These are phyloP conservation scores for Globomyces sp. DNA, from an alignment of 371 early-diverging fungal genomes.

Conservation along the genomic window DNA sequence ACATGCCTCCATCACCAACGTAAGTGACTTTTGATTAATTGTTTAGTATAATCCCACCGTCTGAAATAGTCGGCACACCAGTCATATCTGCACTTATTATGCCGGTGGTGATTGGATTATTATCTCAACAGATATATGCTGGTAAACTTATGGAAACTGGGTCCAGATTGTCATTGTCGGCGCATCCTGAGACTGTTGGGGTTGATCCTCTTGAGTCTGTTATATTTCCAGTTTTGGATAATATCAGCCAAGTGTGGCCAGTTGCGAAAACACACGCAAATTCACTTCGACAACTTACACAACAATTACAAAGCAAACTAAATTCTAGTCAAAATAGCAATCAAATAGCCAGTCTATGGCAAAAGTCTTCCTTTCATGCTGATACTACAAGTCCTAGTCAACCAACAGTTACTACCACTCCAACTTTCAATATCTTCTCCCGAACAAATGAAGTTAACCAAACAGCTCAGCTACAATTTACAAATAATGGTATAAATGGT, in stretches of 20 bases:
- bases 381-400: too few relatives aligned
- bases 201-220: slow-evolving; percentile 13
- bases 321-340: too few relatives aligned
- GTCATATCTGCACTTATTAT: slow-evolving; percentile 13
- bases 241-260: slow-evolving; percentile 15
- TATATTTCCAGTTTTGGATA: slow-evolving; percentile 16
- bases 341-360: too few relatives aligned
- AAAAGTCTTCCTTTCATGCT: too few relatives aligned
- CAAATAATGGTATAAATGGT: too few relatives aligned
- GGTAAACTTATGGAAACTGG: neutral
- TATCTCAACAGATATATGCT: slow-evolving; percentile 5
- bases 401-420: too few relatives aligned
- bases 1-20: slow-evolving; percentile 14
- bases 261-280: neutral
- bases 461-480: too few relatives aligned
- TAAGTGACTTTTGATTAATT: neutral
- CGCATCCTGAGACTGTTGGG: neutral
- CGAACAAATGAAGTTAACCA: too few relatives aligned
- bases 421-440: too few relatives aligned
- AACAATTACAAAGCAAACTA: too few relatives aligned
- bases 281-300: neutral
- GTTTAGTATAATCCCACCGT: neutral
- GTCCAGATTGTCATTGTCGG: neutral
- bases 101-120: slow-evolving; percentile 10
- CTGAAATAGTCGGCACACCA: slow-evolving; percentile 19